Percentiles rank a stretch among this genome's conserved stretches.
Conservation (phyloP, 768 basidiomycete species). For the Neoboletus brunneissimus region DNA sequence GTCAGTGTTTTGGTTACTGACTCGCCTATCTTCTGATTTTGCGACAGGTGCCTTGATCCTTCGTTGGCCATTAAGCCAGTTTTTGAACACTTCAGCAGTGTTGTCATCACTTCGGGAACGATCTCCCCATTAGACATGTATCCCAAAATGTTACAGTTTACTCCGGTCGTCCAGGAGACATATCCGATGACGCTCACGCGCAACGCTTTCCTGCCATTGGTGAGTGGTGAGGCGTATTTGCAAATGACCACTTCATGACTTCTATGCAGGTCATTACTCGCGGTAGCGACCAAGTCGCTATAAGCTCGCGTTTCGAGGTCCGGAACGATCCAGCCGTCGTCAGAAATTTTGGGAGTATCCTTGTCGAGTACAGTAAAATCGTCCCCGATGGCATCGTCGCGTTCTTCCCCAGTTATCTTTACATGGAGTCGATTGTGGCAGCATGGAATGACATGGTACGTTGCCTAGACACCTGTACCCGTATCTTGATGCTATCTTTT, state of each 20-base stretch:
- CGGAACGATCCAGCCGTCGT: conserved; percentile 99
- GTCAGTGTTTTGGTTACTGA: conserved; percentile 41
- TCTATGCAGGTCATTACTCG: conserved; percentile 84
- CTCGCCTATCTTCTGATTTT: conserved; percentile 8
- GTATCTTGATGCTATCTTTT: conserved; percentile 2
- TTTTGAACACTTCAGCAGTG: conserved; percentile 96
- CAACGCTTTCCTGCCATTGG: conserved; percentile 94
- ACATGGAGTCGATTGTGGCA: conserved; percentile 99
- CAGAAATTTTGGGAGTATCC: conserved; percentile 96
- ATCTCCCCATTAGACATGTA: conserved; percentile 99
- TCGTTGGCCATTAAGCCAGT: conserved; percentile 97
- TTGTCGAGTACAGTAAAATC: conserved; percentile 96
- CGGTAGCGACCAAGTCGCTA: conserved; percentile 97
- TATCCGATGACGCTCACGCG: conserved; percentile 97
- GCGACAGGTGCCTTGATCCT: conserved; percentile 86
- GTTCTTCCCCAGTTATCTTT: conserved; percentile 98
- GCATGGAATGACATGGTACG: conserved; percentile 99
- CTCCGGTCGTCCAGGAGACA: conserved; percentile 93
- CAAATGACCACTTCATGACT: neutral
- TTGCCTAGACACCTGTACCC: neutral
- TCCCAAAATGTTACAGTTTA: conserved; percentile 98
- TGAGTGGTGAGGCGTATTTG: conserved; percentile 34
- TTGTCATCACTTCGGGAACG: conserved; percentile 98
- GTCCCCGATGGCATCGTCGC: conserved; percentile 98
- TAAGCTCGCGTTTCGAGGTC: conserved; percentile 98